Base-by-base conservation (phyloP, 2,329 filamentous ascomycete genomes). In the Dothistroma septosporum region DNA sequence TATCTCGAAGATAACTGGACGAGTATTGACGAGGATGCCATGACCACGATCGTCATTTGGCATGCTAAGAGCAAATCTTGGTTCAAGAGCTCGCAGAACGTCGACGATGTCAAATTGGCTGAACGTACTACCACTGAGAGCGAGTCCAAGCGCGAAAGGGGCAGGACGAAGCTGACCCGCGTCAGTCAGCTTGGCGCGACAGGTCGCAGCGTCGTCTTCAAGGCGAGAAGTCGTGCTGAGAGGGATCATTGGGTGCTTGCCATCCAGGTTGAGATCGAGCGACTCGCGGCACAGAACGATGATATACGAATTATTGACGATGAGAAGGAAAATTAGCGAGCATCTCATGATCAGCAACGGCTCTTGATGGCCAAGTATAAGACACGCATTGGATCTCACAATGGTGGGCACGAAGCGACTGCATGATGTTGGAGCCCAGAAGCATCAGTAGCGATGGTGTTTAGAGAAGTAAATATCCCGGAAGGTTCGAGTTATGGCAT, bases 1-100 rank as follows among this genome's bases (percentile, higher is more conserved):
- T 87, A 86, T 67, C 79, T 83, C 33, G 79, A 83, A 56, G 84
- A 87, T 63, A 79, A 79, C 19, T 87, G 83, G 81, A 87, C 84
- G 21, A 82, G 78, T 28, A 82, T 80, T 0, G 85, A 88, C 64
- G 85, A 87, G 67, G 85, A 87, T 66, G 81, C 82, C n/a, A 85
- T 85, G 75, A 86, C 84, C 0, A 85, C 83, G 2, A 88, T 88
- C 68, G 85, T 87, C n/a, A 76, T 88, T 47, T 88, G 85, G 85
- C 82, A 86, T 65, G 82, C 82, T 41, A 78, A 80, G 63, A 79
- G 77, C 61, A 85, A 84, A 68, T 80, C 78, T 9, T 81, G 83
- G 68, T 87, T 87, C 69, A 71, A 78, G 19, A 73, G 72, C 8
- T 66, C 67, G 19, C 67, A 73, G 9, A 67, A 60, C 4, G 66